Percentiles rank a stretch among this genome's conserved stretches.
Evolutionary conservation across 106 monocot species (phyloP).

Genomic region (Dendrobium catenatum): DNA sequence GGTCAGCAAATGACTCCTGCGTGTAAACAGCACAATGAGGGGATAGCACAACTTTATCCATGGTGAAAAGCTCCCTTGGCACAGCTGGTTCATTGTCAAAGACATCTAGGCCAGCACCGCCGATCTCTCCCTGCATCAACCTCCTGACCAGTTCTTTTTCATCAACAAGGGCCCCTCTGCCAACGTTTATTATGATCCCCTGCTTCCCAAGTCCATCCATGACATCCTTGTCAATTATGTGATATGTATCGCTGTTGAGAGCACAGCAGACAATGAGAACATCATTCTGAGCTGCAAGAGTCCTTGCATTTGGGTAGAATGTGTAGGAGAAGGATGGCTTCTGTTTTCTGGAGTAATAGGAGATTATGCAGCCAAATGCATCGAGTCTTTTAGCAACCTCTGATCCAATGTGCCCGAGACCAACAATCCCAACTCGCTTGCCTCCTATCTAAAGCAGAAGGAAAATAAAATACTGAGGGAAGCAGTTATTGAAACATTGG

Average conservation of each 20-base stretch:
- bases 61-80: conserved; percentile 30
- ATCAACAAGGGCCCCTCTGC: conserved; percentile 33
- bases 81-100: conserved; percentile 57
- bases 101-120: conserved; percentile 74
- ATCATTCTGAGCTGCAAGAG: conserved; percentile 45
- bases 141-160: conserved; percentile 31
- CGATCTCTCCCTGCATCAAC: conserved; percentile 37
- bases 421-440: conserved; percentile 54
- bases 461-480: no score
- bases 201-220: conserved; percentile 47
- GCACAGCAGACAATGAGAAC: conserved; percentile 42
- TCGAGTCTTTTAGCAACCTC: conserved; percentile 53
- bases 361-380: conserved; percentile 47
- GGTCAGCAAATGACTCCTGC: conserved; percentile 14
- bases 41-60: conserved; percentile 68
- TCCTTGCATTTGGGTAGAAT: conserved; percentile 17
- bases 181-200: conserved; percentile 47
- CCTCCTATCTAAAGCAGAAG: conserved; percentile 34
- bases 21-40: conserved; percentile 39
- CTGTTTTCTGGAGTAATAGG: conserved; percentile 25
- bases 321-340: conserved; percentile 26
- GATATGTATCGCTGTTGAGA: conserved; percentile 52
- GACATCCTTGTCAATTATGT: conserved; percentile 56
- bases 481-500: no score
- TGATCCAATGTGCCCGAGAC: conserved; percentile 59